Evolutionary conservation across 2,329 filamentous ascomycete species (phyloP), one percentile per base, ranked within the genome.

Genomic region (Alternaria gansuensis): DNA sequence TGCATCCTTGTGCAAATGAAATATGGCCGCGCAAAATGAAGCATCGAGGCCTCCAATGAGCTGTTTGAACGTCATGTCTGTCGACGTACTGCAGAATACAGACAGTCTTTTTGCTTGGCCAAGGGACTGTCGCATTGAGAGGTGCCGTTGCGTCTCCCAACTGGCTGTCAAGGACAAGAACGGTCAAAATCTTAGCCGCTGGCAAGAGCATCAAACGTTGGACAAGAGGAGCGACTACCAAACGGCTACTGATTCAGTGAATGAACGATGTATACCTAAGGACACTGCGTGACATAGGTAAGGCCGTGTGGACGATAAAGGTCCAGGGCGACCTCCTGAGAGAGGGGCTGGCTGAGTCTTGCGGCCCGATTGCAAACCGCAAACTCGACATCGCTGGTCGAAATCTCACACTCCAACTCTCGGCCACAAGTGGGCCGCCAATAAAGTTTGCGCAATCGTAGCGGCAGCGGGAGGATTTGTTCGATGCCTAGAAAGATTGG

Each of bases 381-480:
- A 17, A 54, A 37, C 40, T 28, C 40, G 40, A 51, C 49, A 51
- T 43, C 17, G 49, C 49, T 51, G 41, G 41, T 37, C 49, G 37
- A 43, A 41, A 43, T 51, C 49, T 51, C 39, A 24, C 28, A 24
- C 13, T 36, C 37, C 17, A 41, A 23, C 37, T 36, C 43, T 8
- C 51, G 29, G 40, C 31, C 17, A 45, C n/a, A n/a, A 28, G 43
- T 49, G 52, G 52, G 43, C 24, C 52, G n/a, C 11, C 36, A 40
- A 17, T 26, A 49, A 40, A 39, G 33, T 40, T 41, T 49, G 52
- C 33, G 31, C 23, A 53, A 45, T 44, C 51, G 40, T 21, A 34
- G 40, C 51, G 39, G 51, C 51, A 44, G 45, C 53, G 53, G 53
- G 46, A 56, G 45, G 46, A 56, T 51, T 46, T 34, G 51, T 28